These are phyloP conservation scores for Escallonia herrerae DNA, from an alignment of 129 eudicot genomes.

Conservation along the genomic window DNA sequence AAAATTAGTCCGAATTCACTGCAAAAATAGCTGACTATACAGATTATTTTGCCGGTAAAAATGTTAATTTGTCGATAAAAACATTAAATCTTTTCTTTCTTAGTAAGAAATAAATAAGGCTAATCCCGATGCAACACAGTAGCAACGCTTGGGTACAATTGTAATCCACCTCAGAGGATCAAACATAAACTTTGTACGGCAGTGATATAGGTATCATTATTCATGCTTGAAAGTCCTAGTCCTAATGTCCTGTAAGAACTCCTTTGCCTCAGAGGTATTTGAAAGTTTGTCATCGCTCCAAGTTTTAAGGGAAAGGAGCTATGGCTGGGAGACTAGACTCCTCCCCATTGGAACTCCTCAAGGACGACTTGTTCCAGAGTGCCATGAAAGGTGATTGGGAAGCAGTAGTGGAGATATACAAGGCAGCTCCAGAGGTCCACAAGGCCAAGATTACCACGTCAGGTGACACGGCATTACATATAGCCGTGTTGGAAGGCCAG, in stretches of 20 bases:
- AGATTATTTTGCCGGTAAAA: no score
- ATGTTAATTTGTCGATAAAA: no score
- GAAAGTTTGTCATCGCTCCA: background rate
- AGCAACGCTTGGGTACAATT: no score
- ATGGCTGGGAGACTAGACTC: background rate
- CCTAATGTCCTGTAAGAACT: no score
- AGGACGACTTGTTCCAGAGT: background rate
- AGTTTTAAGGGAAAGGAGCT: background rate
- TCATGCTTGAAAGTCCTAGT: background rate
- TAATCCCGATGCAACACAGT: no score
- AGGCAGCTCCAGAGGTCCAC: background rate
- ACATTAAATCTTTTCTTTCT: no score
- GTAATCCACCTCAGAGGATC: no score
- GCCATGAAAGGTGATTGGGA: constrained; percentile 12
- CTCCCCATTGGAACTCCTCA: background rate
- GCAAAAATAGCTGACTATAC: no score
- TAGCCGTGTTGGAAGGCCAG: constrained; percentile 11
- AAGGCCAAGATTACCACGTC: constrained; percentile 7
- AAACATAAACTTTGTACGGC: no score
- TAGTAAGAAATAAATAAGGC: no score
- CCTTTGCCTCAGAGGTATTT: background rate
- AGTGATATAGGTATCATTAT: no score
- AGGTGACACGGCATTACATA: constrained; percentile 8
- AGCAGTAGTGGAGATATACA: background rate
- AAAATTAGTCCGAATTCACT: no score